Conservation (phyloP, 176 grass and related monocot species). For the Panicum miliaceum region DNA sequence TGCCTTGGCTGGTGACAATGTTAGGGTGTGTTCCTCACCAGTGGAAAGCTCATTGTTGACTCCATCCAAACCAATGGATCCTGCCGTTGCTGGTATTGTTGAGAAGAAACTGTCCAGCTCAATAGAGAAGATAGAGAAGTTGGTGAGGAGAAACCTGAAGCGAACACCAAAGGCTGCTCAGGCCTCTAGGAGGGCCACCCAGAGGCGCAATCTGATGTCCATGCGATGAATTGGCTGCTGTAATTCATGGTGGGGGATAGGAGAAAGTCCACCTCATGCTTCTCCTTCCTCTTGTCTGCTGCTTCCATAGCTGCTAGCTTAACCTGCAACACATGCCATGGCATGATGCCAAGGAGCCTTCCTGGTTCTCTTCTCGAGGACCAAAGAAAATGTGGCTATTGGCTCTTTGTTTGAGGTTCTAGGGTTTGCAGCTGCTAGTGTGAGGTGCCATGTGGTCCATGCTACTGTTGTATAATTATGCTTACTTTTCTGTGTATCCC, state of each 20-base stretch:
- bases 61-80: conserved; percentile 41
- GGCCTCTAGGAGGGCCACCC: conserved; percentile 56
- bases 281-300: conserved; percentile 22
- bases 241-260: neutral
- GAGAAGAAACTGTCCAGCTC: conserved; percentile 78
- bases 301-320: conserved; percentile 35
- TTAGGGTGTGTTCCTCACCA: conserved; percentile 42
- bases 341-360: neutral
- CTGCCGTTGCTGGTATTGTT: conserved; percentile 24
- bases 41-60: conserved; percentile 36
- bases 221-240: conserved; percentile 66
- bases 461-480: conserved; percentile 32
- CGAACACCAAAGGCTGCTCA: conserved; percentile 46
- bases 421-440: conserved; percentile 31
- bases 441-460: conserved; percentile 24
- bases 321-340: conserved; percentile 15
- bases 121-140: conserved; percentile 80
- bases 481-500: conserved; percentile 2
- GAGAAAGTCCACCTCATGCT: conserved; percentile 49
- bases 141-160: conserved; percentile 71
- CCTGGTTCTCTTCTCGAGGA: conserved; percentile 55
- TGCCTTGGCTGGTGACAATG: conserved; percentile 21
- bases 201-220: conserved; percentile 68
- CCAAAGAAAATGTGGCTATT: neutral
- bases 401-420: conserved; percentile 32